Evolutionary conservation across 257 asterid genomes (phyloP).

Genomic region (Lithospermum erythrorhizon): DNA sequence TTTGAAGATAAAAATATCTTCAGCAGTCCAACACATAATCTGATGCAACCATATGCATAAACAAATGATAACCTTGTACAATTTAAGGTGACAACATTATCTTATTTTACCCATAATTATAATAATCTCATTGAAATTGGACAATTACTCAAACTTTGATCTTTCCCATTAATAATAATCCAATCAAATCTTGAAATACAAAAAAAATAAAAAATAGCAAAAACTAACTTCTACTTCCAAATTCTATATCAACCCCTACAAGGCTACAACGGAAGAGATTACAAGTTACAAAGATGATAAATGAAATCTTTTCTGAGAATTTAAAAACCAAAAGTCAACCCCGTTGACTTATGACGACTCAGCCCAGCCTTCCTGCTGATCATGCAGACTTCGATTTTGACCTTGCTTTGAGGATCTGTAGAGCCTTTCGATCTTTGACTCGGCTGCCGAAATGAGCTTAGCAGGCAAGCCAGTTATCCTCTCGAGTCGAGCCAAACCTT

Average conservation of each 20-base stretch:
- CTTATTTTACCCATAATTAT: not conserved
- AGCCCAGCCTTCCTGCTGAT: conserved; percentile 46
- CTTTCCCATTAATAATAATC: no score
- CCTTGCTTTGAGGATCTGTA: conserved; percentile 9
- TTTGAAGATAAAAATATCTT: no score
- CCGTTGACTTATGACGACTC: not conserved
- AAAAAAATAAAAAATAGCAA: no score
- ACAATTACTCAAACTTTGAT: not conserved
- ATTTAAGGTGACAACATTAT: not conserved
- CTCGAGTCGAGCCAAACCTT: conserved; percentile 29
- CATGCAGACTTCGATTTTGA: conserved; percentile 2
- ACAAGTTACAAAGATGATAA: no score
- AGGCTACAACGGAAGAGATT: no score
- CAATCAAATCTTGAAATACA: no score
- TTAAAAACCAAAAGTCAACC: no score
- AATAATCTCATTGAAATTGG: not conserved
- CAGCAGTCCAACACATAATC: not conserved
- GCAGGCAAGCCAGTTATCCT: conserved; percentile 50
- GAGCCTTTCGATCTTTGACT: conserved; percentile 22
- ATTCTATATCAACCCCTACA: no score
- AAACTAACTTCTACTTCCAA: no score
- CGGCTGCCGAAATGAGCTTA: conserved; percentile 37
- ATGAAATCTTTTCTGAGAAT: no score
- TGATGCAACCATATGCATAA: not conserved
- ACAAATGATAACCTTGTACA: not conserved